Percentiles rank a stretch among this genome's conserved stretches.
These are phyloP conservation scores for Acanthamoeba lenticulata DNA, from an alignment of 208 protist genomes.

Conservation along the genomic window DNA sequence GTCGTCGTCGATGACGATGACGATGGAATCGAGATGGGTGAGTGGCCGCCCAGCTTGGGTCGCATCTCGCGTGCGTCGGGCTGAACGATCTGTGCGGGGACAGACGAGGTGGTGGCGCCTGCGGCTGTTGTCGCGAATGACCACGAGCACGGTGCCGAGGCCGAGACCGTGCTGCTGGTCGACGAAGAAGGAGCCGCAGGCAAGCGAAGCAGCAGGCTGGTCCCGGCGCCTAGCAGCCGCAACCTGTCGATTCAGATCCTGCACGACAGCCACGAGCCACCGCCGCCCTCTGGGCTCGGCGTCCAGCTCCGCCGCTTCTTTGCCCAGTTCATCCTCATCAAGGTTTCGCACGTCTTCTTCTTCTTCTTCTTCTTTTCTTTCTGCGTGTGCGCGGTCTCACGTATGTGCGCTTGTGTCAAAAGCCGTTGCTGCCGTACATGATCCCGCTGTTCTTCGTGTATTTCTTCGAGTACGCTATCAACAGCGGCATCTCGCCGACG, in stretches of 20 bases:
- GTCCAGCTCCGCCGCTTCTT: background rate
- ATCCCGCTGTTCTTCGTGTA: conserved; percentile 74
- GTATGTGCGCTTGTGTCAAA: background rate
- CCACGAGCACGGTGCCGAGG: too few relatives aligned
- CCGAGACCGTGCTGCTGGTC: too few relatives aligned
- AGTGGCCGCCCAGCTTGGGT: background rate
- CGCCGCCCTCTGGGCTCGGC: background rate
- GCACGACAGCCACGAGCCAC: background rate
- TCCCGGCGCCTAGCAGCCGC: background rate
- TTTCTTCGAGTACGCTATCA: conserved; percentile 72
- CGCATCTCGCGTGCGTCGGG: background rate
- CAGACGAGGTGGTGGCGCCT: background rate
- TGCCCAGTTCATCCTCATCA: background rate
- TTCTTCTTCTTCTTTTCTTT: background rate
- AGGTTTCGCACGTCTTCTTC: background rate
- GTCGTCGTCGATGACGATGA: too few relatives aligned
- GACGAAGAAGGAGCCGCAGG: background rate
- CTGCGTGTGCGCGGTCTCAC: background rate
- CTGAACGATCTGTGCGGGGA: too few relatives aligned
- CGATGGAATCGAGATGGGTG: background rate
- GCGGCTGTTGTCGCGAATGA: too few relatives aligned
- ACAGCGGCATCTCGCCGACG: conserved; percentile 50
- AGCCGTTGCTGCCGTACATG: conserved; percentile 38
- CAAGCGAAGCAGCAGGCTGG: background rate
- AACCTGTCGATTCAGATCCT: background rate